phyloP scores from a whole-genome alignment of 129 eudicot species.

The Chrysanthemum lavandulifolium region DNA sequence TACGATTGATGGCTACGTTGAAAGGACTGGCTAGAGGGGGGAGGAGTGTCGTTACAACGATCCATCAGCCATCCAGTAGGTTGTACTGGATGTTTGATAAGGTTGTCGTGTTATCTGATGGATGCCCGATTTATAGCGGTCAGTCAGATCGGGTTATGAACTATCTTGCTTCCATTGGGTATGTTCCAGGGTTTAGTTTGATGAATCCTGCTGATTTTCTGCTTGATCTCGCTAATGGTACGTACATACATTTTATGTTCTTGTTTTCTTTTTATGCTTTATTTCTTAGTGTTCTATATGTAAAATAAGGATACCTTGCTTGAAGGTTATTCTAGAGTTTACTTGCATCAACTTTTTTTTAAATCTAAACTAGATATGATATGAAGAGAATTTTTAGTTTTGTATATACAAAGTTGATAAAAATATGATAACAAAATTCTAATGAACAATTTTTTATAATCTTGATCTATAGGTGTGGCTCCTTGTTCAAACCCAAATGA shows the following conservation, averaged over 20 bases:
- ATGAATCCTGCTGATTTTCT: constrained; percentile 90
- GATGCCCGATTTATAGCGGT: constrained; percentile 72
- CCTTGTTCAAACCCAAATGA: constrained; percentile 59
- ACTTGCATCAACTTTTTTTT: not conserved
- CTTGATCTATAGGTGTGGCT: constrained; percentile 53
- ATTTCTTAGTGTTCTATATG: not conserved
- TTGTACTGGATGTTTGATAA: constrained; percentile 82
- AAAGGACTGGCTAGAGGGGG: constrained; percentile 74
- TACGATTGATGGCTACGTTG: constrained; percentile 53
- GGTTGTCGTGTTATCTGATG: constrained; percentile 68
- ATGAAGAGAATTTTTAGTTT: no score
- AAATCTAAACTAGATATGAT: not conserved
- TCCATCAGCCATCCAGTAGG: constrained; percentile 86
- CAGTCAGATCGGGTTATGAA: constrained; percentile 55
- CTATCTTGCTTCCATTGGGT: constrained; percentile 74
- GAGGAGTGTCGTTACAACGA: constrained; percentile 64
- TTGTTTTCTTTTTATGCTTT: not conserved
- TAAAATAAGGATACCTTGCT: not conserved
- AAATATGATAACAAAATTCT: not conserved
- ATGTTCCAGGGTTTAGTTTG: constrained; percentile 46
- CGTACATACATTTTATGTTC: not conserved
- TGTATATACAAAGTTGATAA: not conserved
- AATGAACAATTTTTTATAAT: not conserved
- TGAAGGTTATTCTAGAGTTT: not conserved
- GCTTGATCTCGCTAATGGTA: constrained; percentile 94